Evolutionary conservation across 495 filamentous ascomycete species (phyloP).

Genomic region (Talaromyces wortmannii): DNA sequence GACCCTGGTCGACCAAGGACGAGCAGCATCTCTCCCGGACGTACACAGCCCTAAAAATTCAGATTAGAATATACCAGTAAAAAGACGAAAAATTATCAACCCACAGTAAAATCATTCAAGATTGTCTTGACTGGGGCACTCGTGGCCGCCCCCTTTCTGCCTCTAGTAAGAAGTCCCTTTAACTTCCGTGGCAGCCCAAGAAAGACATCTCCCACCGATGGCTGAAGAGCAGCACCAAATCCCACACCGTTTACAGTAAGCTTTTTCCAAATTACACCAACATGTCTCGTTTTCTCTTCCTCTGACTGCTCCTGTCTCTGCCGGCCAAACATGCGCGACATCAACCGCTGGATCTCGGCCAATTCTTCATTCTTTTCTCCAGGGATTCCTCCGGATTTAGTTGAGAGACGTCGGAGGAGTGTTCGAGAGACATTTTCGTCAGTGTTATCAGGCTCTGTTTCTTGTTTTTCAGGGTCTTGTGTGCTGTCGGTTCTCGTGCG

Average conservation of each 20-base stretch:
- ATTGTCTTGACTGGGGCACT: conserved; percentile 55
- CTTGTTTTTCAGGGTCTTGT: neutral
- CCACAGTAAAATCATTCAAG: conserved; percentile 52
- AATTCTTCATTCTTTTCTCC: conserved; percentile 40
- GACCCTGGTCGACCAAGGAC: conserved; percentile 67
- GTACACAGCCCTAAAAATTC: conserved; percentile 30
- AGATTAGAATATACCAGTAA: conserved; percentile 15
- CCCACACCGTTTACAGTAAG: conserved; percentile 62
- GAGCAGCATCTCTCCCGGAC: conserved; percentile 46
- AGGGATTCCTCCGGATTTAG: conserved; percentile 15
- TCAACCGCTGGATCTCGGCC: conserved; percentile 50
- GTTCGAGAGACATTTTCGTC: conserved; percentile 7
- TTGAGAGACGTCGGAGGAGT: conserved; percentile 10
- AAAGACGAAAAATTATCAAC: neutral
- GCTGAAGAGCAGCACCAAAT: conserved; percentile 59
- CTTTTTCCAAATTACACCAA: conserved; percentile 54
- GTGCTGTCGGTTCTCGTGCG: too few species aligned
- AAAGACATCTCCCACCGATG: conserved; percentile 57
- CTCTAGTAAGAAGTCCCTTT: conserved; percentile 35
- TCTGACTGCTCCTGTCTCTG: conserved; percentile 54
- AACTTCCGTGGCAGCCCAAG: conserved; percentile 47
- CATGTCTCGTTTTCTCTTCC: conserved; percentile 55
- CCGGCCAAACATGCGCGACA: conserved; percentile 60
- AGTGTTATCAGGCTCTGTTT: neutral
- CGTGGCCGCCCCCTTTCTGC: conserved; percentile 31